Evolutionary conservation across 2,329 filamentous ascomycete species (phyloP), one percentile per base, ranked within the genome.

Genomic region (Penicillium nordicum): DNA sequence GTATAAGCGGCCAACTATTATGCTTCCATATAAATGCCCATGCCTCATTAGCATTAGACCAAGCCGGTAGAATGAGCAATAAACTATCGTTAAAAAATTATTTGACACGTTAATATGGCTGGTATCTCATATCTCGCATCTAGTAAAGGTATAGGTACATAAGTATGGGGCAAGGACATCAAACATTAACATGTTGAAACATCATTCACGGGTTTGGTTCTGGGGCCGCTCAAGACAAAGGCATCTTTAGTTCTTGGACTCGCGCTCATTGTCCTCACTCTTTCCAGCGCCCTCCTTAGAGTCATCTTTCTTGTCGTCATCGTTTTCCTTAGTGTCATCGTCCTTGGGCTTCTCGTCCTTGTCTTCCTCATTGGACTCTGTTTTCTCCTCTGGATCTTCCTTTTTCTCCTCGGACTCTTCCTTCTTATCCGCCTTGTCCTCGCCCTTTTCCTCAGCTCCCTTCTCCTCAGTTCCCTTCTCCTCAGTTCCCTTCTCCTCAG

Each of bases 391-490:
- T 27, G 65, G 27, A 27, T 67, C 63, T n/a, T 74, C 70, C 55
- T 72, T 69, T 53, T 72, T 29, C 18, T 45, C 11, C 23, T 50
- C n/a, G 9, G 42, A 25, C 21, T 37, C n/a, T 12, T 37, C 37
- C n/a, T 42, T 46, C 38, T 51, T 55, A 32, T 64, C 27, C 25
- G 66, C 64, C 23, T 75, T 69, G 53, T 72, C 32, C 18, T 48
- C 11, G 11, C 67, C 55, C 57, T 59, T 47, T 53, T 61, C 25
- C 27, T 67, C 57, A 1, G 14, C 4, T 1, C 37, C 37, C 10
- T 21, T 16, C 18, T 43, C 21, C 21, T 21, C 21, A 21, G 2
- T 2, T 21, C 21, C 21, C 21, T 1, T 50, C n/a, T 59, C 51
- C 41, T 60, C 50, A n/a, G n/a, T n/a, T n/a, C n/a, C n/a, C n/a